phyloP scores from a whole-genome alignment of 2,329 filamentous ascomycete genomes.

The Neocatenulostroma microsporum region DNA sequence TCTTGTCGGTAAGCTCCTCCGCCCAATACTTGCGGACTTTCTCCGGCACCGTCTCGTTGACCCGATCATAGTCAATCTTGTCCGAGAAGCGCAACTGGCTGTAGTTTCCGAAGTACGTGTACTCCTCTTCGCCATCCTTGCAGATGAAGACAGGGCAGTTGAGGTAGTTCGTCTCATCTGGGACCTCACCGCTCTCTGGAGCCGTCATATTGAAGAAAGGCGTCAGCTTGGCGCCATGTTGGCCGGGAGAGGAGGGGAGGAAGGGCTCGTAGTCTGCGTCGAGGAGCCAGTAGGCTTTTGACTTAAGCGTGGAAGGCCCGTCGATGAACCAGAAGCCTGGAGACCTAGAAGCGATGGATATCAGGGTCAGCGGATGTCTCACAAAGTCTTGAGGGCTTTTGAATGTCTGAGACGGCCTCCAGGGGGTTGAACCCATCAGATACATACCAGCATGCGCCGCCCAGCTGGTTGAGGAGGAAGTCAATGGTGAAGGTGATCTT shows the following conservation, averaged over 20 bases:
- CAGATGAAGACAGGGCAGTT: slow-evolving; percentile 38
- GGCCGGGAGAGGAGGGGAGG: slow-evolving; percentile 33
- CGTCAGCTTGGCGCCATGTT: slow-evolving; percentile 41
- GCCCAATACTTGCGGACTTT: slow-evolving; percentile 33
- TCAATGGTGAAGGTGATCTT: slow-evolving; percentile 32
- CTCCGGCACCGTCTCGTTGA: slow-evolving; percentile 31
- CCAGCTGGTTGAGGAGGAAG: slow-evolving; percentile 32
- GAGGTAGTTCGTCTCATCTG: slow-evolving; percentile 23
- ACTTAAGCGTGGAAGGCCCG: slow-evolving; percentile 23
- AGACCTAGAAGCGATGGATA: no score
- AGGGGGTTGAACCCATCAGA: no score
- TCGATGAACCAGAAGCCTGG: slow-evolving; percentile 35
- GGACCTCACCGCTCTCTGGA: slow-evolving; percentile 18
- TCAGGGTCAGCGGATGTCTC: no score
- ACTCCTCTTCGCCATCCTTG: slow-evolving; percentile 18
- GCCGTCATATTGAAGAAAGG: slow-evolving; percentile 38
- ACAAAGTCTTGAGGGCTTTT: no score
- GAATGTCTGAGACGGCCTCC: no score
- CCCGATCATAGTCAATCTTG: slow-evolving; percentile 37
- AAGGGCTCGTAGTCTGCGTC: slow-evolving; percentile 34
- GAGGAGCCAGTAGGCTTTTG: slow-evolving; percentile 37
- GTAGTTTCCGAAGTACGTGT: slow-evolving; percentile 42
- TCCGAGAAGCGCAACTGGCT: slow-evolving; percentile 38
- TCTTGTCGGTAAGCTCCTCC: slow-evolving; percentile 27
- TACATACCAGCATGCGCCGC: slow-evolving; percentile 33